These are phyloP conservation scores for Tetrapisispora namnaoensis DNA, from an alignment of 805 yeast genomes.

Conservation along the genomic window DNA sequence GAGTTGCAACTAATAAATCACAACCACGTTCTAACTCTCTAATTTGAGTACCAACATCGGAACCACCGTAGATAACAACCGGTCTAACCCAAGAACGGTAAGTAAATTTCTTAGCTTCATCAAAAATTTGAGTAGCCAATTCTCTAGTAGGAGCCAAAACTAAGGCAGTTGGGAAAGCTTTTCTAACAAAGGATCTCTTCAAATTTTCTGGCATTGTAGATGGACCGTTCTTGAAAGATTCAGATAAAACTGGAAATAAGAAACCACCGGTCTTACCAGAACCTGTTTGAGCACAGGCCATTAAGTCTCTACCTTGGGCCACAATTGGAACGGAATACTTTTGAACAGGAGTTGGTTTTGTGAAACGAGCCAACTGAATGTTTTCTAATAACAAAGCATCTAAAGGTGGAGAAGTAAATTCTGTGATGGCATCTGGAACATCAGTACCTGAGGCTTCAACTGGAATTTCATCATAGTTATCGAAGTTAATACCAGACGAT, in stretches of 20 bases:
- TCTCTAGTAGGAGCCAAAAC: slow-evolving; percentile 99
- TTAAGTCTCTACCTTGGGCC: slow-evolving; percentile 79
- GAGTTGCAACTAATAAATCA: slow-evolving; percentile 94
- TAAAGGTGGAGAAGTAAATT: slow-evolving; percentile 87
- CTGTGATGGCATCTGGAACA: slow-evolving; percentile 86
- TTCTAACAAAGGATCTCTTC: slow-evolving; percentile 43
- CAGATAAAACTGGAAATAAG: slow-evolving; percentile 92
- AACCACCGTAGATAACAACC: slow-evolving; percentile 98
- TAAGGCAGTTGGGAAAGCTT: slow-evolving; percentile 89
- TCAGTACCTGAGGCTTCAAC: slow-evolving; percentile 94
- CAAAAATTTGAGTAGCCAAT: slow-evolving; percentile 91
- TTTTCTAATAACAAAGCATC: slow-evolving; percentile 79
- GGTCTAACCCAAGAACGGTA: slow-evolving; percentile 89
- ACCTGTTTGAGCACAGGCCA: slow-evolving; percentile 98
- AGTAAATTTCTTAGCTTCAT: slow-evolving; percentile 93
- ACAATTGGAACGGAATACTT: slow-evolving; percentile 90
- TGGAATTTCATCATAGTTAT: slow-evolving; percentile 96
- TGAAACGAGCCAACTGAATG: slow-evolving; percentile 79
- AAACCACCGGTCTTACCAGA: slow-evolving; percentile 99
- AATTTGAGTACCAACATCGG: slow-evolving; percentile 81
- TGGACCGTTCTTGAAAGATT: slow-evolving; percentile 85
- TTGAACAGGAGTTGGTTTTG: slow-evolving; percentile 94
- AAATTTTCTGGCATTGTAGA: slow-evolving; percentile 39
- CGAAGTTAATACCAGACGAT: slow-evolving; percentile 96
- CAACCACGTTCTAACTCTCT: slow-evolving; percentile 88